Base-by-base conservation (phyloP, 2,329 filamentous ascomycete genomes). In the Cladophialophora yegresii region DNA sequence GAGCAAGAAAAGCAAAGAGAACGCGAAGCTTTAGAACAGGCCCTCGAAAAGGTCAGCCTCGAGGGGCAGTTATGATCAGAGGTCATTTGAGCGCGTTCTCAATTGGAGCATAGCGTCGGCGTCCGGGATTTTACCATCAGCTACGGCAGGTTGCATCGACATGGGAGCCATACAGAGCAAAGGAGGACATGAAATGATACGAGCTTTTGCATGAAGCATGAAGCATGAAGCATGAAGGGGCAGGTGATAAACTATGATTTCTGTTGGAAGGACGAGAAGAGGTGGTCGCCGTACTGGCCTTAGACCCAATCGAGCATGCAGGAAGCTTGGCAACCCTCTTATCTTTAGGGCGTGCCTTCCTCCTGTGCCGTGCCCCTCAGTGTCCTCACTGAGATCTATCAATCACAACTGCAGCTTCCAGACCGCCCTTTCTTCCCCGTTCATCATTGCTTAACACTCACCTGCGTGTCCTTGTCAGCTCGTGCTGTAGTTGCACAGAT, bases 1-100 rank as follows among this genome's bases (percentile, higher is more conserved):
- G 87, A 92, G 66, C 85, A 90, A 77, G 88, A 92, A 75, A 80
- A 83, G 74, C 88, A 91, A 81, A 81, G 83, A 69, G 82, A 87
- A 71, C 84, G 86, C 68, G 80, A 85, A 71, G 83, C 82, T 49
- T 72, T 86, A 45, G 73, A 77, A 6, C 75, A 80, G 67, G 79
- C 80, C 30, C 66, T 82, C 40, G 64, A 73, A 49, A 63, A 62
- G 56, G 66, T 69, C 56, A 70, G 60, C 22, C 54, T 70, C 16
- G 49, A 68, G 22, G 53, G 49, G 45, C 49, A 54, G 7, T 50
- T 45, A 51, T 59, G 45, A 59, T 5, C 22, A 30, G 9, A 36
- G 45, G 45, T 26, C 10, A 40, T 20, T n/a, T n/a, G 22, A 20
- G 28, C 45, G 4, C 6, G 8, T 9, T 45, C 28, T 32, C 49